Conservation (phyloP, 1,284 basidiomycete genomes). For the Papiliotrema fonsecae region DNA sequence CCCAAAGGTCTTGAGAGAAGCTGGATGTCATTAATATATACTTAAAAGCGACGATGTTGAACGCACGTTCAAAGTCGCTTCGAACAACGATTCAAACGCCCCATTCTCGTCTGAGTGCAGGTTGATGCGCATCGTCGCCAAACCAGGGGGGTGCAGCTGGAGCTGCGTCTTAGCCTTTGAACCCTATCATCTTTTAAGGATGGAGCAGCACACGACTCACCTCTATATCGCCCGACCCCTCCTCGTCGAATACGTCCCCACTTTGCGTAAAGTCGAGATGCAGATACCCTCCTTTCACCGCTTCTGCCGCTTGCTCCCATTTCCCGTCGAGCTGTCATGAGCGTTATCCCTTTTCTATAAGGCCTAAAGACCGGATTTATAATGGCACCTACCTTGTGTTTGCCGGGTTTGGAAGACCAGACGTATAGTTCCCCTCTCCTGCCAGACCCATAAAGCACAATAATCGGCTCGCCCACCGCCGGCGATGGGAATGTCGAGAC, state of each 20-base stretch:
- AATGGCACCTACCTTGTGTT: not conserved
- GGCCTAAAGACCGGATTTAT: not conserved
- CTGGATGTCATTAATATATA: not conserved
- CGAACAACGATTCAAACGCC: constrained; percentile 5
- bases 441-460: not conserved
- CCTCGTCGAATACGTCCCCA: not conserved
- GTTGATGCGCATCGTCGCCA: not conserved
- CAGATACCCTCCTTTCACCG: constrained; percentile 19
- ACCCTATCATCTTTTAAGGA: not conserved
- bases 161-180: not conserved
- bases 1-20: constrained; percentile 6
- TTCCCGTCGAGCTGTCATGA: not conserved
- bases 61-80: constrained; percentile 8
- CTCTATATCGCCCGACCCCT: constrained; percentile 3
- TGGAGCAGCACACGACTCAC: constrained; percentile 14
- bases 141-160: constrained; percentile 4
- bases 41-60: not conserved
- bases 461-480: not conserved
- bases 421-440: not conserved
- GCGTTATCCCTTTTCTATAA: not conserved
- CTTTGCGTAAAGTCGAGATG: constrained; percentile 15
- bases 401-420: not conserved
- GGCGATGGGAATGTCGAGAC: not conserved
- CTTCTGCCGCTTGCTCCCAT: not conserved
- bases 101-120: not conserved